Conservation (phyloP, 2,329 filamentous ascomycete species). For the Fusarium euwallaceae region DNA sequence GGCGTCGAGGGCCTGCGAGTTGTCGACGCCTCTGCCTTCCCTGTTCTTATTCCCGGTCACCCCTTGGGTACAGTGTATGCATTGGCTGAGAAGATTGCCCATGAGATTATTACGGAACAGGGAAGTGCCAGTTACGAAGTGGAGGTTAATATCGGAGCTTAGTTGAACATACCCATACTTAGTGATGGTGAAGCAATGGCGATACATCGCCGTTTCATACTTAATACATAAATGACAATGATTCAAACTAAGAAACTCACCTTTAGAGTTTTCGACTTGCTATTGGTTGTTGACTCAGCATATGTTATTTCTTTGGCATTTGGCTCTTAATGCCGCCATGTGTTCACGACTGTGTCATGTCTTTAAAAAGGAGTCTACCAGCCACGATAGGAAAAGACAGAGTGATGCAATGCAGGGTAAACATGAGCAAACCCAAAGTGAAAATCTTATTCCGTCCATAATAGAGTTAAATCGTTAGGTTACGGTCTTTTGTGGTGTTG, state of each 20-base stretch:
- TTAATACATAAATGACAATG: background rate
- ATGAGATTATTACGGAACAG: constrained; percentile 25
- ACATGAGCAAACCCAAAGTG: too few species aligned
- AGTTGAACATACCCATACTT: background rate
- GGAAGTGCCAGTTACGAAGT: background rate
- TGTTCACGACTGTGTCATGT: background rate
- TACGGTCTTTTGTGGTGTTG: too few species aligned
- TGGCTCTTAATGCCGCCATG: background rate
- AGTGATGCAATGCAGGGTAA: too few species aligned
- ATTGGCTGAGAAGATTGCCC: constrained; percentile 37
- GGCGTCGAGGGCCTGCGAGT: constrained; percentile 31
- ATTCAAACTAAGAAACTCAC: background rate
- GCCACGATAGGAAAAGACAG: too few species aligned
- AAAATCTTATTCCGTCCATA: too few species aligned
- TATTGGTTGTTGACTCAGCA: background rate
- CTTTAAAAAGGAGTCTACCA: too few species aligned
- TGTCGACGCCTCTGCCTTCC: constrained; percentile 32
- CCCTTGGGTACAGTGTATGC: constrained; percentile 32
- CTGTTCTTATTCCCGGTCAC: constrained; percentile 33
- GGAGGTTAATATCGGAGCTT: background rate
- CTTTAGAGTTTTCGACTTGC: background rate
- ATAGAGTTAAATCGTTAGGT: too few species aligned
- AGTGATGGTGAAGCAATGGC: background rate
- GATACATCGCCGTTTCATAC: background rate
- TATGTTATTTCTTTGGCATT: background rate